These are phyloP conservation scores for Cytospora schulzeri DNA, from an alignment of 2,329 filamentous ascomycete genomes.

Conservation along the genomic window DNA sequence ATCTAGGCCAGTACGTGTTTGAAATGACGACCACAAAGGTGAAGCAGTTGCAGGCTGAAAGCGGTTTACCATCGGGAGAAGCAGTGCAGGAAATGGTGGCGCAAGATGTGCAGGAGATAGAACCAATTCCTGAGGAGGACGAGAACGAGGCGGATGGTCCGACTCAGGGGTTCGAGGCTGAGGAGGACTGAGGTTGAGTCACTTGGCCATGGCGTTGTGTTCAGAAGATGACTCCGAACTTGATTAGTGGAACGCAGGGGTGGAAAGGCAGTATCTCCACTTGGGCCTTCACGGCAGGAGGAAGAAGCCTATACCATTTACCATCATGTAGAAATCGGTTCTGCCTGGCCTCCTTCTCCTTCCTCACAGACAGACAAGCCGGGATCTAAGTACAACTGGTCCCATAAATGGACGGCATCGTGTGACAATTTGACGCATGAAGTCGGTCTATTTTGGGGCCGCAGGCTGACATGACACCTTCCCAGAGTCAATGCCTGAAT, in stretches of 20 bases:
- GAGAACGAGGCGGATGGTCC: constrained; percentile 33
- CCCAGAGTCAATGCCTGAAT: background rate
- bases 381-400: background rate
- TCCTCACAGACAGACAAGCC: background rate
- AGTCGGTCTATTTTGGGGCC: constrained; percentile 7
- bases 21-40: constrained; percentile 80
- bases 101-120: constrained; percentile 30
- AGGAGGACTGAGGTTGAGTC: constrained; percentile 31
- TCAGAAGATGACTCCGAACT: background rate
- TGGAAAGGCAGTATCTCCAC: background rate
- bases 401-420: background rate
- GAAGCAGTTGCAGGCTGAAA: constrained; percentile 50
- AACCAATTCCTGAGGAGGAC: constrained; percentile 37
- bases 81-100: constrained; percentile 31
- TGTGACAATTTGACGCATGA: background rate
- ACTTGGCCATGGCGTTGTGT: background rate
- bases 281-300: background rate
- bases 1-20: constrained; percentile 92
- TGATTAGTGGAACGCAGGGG: background rate
- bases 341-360: background rate
- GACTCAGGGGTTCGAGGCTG: constrained; percentile 36
- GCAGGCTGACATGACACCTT: background rate
- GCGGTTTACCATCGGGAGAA: constrained; percentile 35
- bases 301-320: background rate
- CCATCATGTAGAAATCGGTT: background rate